Base-by-base conservation (phyloP, 2,329 filamentous ascomycete genomes). In the Chalaropsis thielavioides region DNA sequence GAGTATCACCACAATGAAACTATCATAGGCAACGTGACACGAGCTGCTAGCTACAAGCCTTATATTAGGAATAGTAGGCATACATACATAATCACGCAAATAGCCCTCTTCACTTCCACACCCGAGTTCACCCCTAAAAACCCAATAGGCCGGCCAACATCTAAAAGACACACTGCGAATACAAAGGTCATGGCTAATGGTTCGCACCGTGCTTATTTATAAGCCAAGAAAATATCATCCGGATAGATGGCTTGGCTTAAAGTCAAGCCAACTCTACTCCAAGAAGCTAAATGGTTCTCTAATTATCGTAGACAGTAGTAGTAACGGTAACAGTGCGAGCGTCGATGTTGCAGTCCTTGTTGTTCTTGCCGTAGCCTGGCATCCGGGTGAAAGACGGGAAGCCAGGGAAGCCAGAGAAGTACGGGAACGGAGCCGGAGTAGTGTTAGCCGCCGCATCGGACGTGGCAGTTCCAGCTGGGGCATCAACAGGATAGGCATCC, bases 381-480 rank as follows among this genome's bases (percentile, higher is more conserved):
- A 22, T 46, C 3, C 19, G 10, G n/a, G 46, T 58, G 31, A 27
- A 43, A 10, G 62, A 67, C 2, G 61, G 63, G 2, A 70, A 44
- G 19, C 8, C 59, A 31, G 59, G 31, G 15, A 24, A 41, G 22
- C 40, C 41, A 10, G 44, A 35, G 41, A 44, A 35, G 41, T 46
- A 19, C 4, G 60, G 44, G 60, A 35, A 62, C 19, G 60, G 44
- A n/a, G 60, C 24, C 19, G 38, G 38, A 6, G 59, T 61, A 49
- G 41, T 46, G 41, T 31, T 49, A 6, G 60, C 17, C 13, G 41
- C 41, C 10, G 60, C 10, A 38, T 62, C 41, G 7, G 41, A 46
- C 11, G 60, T 46, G n/a, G 41, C 60, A n/a, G 41, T 44, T 15
- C 27, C 24, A 31, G 43, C 27, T 19, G 60, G 41, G 15, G n/a